Evolutionary conservation across 805 yeast species (phyloP).

Genomic region (Metschnikowia reukaufii): DNA sequence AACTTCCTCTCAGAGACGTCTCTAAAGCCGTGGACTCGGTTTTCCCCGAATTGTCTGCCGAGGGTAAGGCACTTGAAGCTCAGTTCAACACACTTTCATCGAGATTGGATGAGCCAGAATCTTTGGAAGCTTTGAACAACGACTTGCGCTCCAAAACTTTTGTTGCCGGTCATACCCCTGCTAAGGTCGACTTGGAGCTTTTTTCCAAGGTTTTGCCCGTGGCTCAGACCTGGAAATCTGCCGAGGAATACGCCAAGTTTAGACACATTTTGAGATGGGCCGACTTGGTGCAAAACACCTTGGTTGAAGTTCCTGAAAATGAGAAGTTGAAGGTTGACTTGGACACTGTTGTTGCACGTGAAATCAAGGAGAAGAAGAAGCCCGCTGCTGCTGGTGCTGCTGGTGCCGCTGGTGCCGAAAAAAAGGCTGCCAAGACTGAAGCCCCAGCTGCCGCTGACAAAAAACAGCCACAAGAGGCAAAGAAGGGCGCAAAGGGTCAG

Average conservation of each 20-base stretch:
- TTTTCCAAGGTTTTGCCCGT: conserved; percentile 66
- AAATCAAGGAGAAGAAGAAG: conserved; percentile 63
- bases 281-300: conserved; percentile 75
- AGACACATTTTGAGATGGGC: conserved; percentile 94
- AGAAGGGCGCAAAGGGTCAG: conserved; percentile 16
- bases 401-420: conserved; percentile 31
- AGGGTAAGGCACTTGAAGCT: conserved; percentile 68
- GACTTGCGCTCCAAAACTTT: conserved; percentile 69
- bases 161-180: conserved; percentile 63
- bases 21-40: conserved; percentile 18
- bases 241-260: conserved; percentile 55
- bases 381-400: conserved; percentile 33
- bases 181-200: conserved; percentile 69
- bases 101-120: conserved; percentile 50
- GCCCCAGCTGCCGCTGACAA: conserved; percentile 31
- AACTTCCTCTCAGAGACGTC: conserved; percentile 32
- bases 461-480: conserved; percentile 9
- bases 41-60: conserved; percentile 35
- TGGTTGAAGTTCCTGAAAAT: conserved; percentile 53
- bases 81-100: conserved; percentile 79
- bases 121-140: conserved; percentile 56
- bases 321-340: conserved; percentile 57
- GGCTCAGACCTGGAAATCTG: conserved; percentile 53
- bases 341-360: conserved; percentile 69
- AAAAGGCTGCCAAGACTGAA: conserved; percentile 39